Base-by-base conservation (phyloP, 1,139 yeast genomes). In the Kluyveromyces sp. region DNA sequence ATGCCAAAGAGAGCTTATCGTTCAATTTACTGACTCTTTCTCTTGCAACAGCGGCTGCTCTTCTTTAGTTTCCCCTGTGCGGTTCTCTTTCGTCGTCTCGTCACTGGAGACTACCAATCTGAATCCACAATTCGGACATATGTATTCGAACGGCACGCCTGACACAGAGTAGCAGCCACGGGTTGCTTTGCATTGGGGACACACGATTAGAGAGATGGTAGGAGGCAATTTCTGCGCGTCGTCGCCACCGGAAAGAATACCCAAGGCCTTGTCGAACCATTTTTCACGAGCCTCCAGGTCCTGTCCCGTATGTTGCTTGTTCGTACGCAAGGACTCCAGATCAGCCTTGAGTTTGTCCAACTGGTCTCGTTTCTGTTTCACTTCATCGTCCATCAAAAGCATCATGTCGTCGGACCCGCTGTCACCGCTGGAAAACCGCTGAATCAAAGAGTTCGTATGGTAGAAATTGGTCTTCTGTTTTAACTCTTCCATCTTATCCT, bases 391-490 rank as follows among this genome's bases (percentile, higher is more conserved):
- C 40, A 68, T 47, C 20, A 62, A 46, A 17, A 58, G 42, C 49
- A 60, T 45, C 4, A 60, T 60, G 49, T 64, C 67, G 16, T 62
- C 69, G 29, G 59, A 51, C 15, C 62, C 50, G 31, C 63, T 64
- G 9, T 54, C 58, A 4, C 71, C 77, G 39, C 69, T 67, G 1
- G 78, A 79, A 55, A 78, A 88, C 54, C 88, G 72, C 44, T 73
- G 76, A 41, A 92, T 67, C 45, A 89, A 69, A 13, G 84, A 80
- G 60, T 78, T 80, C 1, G 96, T 86, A 17, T 82, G 74, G 54
- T 83, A 77, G 63, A 80, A 92, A 54, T 85, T 84, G 18, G 96
- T 85, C 54, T 77, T 72, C 47, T 78, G 77, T 64, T 89, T 89
- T 64, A 89, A 70, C 47, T 83, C 88, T 16, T 79, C 82, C 40